Conservation (phyloP, 2,329 filamentous ascomycete genomes). For the Trichoderma cornu-damae region DNA sequence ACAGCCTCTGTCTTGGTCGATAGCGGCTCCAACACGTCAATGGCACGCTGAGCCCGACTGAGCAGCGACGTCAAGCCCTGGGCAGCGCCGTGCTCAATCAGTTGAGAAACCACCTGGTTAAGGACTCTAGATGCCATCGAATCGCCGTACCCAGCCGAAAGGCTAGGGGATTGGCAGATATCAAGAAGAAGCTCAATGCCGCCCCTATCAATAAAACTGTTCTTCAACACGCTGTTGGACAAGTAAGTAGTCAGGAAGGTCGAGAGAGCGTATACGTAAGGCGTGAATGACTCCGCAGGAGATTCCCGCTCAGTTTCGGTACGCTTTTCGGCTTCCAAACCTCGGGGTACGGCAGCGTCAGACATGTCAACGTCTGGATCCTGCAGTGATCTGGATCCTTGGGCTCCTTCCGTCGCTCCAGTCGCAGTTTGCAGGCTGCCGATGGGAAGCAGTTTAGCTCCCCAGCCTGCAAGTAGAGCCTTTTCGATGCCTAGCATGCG, state of each 20-base stretch:
- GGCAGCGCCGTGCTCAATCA: constrained; percentile 76
- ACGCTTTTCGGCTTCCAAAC: constrained; percentile 18
- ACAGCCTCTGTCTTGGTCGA: constrained; percentile 44
- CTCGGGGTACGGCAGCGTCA: constrained; percentile 39
- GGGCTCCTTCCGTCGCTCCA: constrained; percentile 33
- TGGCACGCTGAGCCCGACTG: constrained; percentile 63
- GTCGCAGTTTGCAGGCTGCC: constrained; percentile 52
- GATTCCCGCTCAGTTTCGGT: constrained; percentile 24
- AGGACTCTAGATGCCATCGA: constrained; percentile 64
- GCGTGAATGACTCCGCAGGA: constrained; percentile 43
- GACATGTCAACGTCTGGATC: constrained; percentile 61
- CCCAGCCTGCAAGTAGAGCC: constrained; percentile 64
- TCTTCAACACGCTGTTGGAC: constrained; percentile 66
- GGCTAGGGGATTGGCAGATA: constrained; percentile 73
- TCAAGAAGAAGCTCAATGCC: constrained; percentile 82
- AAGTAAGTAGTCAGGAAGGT: constrained; percentile 74
- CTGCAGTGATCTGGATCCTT: constrained; percentile 34
- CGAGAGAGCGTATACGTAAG: constrained; percentile 70
- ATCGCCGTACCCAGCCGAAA: constrained; percentile 59
- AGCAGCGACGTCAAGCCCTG: constrained; percentile 77
- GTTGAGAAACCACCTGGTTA: constrained; percentile 65
- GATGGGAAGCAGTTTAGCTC: constrained; percentile 68
- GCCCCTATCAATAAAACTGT: constrained; percentile 68
- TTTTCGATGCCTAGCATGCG: constrained; percentile 67
- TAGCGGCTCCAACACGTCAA: constrained; percentile 64